Percentiles rank a stretch among this genome's conserved stretches.
Conservation (phyloP, 768 basidiomycete genomes). For the Russula abietina region DNA sequence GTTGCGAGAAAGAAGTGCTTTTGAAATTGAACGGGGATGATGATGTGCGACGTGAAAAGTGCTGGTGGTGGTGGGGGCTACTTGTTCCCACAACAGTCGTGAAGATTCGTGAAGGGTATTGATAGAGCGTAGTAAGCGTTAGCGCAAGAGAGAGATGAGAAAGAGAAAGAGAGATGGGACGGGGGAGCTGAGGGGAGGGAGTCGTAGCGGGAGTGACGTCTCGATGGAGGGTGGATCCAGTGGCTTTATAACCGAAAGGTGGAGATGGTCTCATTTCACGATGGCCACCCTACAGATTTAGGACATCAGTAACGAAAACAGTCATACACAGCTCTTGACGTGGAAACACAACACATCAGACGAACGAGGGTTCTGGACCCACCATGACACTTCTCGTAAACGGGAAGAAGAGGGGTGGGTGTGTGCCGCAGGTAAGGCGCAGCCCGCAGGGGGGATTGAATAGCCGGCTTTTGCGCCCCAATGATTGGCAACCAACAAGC, state of each 20-base stretch:
- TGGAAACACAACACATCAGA: no score
- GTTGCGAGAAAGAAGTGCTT: neutral
- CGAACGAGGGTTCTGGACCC: constrained; percentile 25
- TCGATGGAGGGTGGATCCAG: neutral
- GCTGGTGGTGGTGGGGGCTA: neutral
- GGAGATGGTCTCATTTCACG: neutral
- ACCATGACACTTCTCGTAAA: constrained; percentile 19
- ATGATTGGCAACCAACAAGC: neutral
- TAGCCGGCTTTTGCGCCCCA: constrained; percentile 14
- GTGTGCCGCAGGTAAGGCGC: neutral
- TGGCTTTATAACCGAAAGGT: constrained; percentile 17
- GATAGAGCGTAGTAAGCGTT: constrained; percentile 8
- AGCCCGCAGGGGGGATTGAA: neutral
- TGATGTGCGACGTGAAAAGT: neutral
- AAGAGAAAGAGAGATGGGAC: neutral
- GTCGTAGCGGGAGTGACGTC: constrained; percentile 3
- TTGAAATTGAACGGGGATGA: neutral
- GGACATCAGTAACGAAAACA: neutral
- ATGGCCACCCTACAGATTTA: neutral
- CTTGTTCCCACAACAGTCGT: constrained; percentile 7
- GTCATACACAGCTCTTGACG: constrained; percentile 3
- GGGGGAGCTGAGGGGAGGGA: neutral
- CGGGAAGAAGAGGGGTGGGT: constrained; percentile 4
- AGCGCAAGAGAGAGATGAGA: neutral
- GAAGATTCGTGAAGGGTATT: constrained; percentile 11